phyloP scores from a whole-genome alignment of 1,284 basidiomycete genomes.

The Jaminaea rosea region DNA sequence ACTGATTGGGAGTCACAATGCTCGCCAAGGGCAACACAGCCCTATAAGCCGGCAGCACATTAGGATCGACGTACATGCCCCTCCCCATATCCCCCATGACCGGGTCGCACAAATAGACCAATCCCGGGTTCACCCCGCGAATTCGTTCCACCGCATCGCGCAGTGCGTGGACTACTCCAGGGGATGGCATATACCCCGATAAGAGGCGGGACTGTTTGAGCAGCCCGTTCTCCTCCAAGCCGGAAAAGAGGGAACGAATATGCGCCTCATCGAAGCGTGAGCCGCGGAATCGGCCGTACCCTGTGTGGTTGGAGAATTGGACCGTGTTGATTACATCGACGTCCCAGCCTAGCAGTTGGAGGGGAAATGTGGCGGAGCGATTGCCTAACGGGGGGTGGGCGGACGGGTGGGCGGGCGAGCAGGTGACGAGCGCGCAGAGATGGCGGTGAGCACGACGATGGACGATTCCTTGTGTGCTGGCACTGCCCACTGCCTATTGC shows the following conservation, averaged over 20 bases:
- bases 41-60: slow-evolving; percentile 81
- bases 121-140: slow-evolving; percentile 53
- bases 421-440: neutral
- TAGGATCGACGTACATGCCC: slow-evolving; percentile 70
- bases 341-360: slow-evolving; percentile 89
- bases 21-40: slow-evolving; percentile 68
- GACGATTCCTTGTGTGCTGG: neutral
- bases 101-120: slow-evolving; percentile 78
- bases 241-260: slow-evolving; percentile 45
- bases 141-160: slow-evolving; percentile 59
- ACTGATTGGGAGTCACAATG: slow-evolving; percentile 95
- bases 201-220: slow-evolving; percentile 35
- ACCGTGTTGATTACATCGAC: slow-evolving; percentile 96
- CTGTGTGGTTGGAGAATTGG: slow-evolving; percentile 77
- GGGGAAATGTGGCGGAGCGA: slow-evolving; percentile 79
- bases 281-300: slow-evolving; percentile 53
- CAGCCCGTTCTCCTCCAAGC: slow-evolving; percentile 32
- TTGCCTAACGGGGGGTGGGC: slow-evolving; percentile 53
- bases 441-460: neutral
- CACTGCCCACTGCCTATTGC: neutral
- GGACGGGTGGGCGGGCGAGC: neutral
- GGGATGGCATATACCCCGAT: slow-evolving; percentile 75
- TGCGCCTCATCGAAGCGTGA: slow-evolving; percentile 47
- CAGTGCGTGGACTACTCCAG: slow-evolving; percentile 65
- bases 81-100: slow-evolving; percentile 52